phyloP scores from a whole-genome alignment of 2,329 filamentous ascomycete genomes.

The Verticillium longisporum region DNA sequence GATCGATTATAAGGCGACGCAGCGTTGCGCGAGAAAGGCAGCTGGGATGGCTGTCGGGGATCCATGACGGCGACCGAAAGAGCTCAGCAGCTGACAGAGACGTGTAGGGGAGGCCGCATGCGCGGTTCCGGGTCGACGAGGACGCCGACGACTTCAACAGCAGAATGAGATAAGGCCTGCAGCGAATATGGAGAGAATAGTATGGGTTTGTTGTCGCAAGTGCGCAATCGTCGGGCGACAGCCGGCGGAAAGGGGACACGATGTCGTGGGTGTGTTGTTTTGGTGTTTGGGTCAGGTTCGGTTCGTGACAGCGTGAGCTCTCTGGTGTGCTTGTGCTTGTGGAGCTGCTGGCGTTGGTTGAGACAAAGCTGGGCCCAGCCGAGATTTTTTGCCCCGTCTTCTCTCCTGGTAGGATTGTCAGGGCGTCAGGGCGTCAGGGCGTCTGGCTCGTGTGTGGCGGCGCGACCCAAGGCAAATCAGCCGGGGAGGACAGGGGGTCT shows the following conservation, averaged over 20 bases:
- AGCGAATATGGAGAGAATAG: not conserved
- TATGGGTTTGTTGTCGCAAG: not conserved
- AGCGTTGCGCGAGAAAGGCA: conserved; percentile 19
- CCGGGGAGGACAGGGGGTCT: conserved; percentile 10
- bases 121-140: conserved; percentile 1
- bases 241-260: not conserved
- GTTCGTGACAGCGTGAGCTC: not conserved
- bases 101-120: conserved; percentile 6
- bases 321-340: conserved; percentile 1
- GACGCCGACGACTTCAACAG: not conserved
- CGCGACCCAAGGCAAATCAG: conserved; percentile 12
- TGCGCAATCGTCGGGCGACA: not conserved
- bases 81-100: conserved; percentile 21
- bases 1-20: conserved; percentile 22
- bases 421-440: not conserved
- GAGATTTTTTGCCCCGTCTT: conserved; percentile 2
- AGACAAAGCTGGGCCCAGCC: conserved; percentile 3
- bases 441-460: conserved; percentile 5
- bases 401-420: not conserved
- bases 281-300: not conserved
- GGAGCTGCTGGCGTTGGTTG: conserved; percentile 1
- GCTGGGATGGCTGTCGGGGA: conserved; percentile 22
- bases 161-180: not conserved
- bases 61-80: conserved; percentile 17
- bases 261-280: conserved; percentile 1